Evolutionary conservation across 352 stramenopile genomes (phyloP).

Genomic region (Phytophthora hybrid): DNA sequence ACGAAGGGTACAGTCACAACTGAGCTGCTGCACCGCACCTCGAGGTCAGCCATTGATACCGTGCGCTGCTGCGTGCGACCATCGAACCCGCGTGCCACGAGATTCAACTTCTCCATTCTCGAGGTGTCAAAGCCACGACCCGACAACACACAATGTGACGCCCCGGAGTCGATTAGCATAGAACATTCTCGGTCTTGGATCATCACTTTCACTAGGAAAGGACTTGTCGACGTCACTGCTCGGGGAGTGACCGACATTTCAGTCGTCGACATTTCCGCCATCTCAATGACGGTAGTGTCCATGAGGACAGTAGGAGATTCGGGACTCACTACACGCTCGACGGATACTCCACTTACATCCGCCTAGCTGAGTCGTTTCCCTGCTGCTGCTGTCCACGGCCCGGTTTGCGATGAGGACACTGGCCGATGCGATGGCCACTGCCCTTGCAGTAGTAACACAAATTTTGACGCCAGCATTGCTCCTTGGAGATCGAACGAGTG

Average conservation of each 20-base stretch:
- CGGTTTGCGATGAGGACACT: background rate
- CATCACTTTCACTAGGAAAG: background rate
- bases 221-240: background rate
- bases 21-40: background rate
- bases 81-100: background rate
- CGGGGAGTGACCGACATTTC: background rate
- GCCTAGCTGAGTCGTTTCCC: background rate
- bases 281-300: background rate
- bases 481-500: background rate
- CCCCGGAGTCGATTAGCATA: background rate
- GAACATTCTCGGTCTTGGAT: background rate
- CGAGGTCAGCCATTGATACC: background rate
- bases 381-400: background rate
- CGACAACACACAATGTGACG: background rate
- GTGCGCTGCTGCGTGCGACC: background rate
- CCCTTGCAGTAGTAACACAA: background rate
- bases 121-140: background rate
- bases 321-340: slow-evolving; percentile 1
- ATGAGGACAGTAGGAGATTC: background rate
- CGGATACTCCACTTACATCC: background rate
- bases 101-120: background rate
- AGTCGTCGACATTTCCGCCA: background rate
- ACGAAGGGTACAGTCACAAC: background rate
- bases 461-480: background rate
- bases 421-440: background rate